Evolutionary conservation across 1,284 basidiomycete genomes (phyloP).

Genomic region (Papiliotrema nemorosa): DNA sequence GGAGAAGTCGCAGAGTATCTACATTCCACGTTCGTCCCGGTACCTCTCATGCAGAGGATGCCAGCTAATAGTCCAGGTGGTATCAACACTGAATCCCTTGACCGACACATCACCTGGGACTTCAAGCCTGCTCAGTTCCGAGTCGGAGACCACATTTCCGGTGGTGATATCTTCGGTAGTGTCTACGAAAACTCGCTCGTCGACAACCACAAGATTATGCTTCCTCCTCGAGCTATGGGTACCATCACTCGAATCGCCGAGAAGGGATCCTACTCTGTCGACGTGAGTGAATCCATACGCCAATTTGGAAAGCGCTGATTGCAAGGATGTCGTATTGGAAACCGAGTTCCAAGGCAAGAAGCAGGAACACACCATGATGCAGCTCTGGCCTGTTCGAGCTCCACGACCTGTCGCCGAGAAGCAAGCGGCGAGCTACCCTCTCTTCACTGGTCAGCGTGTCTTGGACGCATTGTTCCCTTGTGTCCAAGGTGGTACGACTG

Average conservation of each 20-base stretch:
- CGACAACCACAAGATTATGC: conserved; percentile 95
- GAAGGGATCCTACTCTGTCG: conserved; percentile 88
- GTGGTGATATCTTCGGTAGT: conserved; percentile 91
- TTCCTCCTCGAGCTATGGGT: conserved; percentile 87
- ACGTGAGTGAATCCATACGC: conserved; percentile 57
- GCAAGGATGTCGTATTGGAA: conserved; percentile 87
- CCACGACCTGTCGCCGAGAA: conserved; percentile 94
- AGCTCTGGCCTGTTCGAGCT: conserved; percentile 97
- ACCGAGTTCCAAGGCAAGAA: conserved; percentile 97
- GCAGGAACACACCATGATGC: conserved; percentile 93
- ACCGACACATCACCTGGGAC: conserved; percentile 88
- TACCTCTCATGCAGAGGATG: too few relatives aligned
- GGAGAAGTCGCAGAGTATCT: conserved; percentile 95
- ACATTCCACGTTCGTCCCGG: conserved; percentile 79
- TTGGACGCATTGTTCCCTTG: conserved; percentile 98
- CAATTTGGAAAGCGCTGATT: conserved; percentile 2
- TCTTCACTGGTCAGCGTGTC: conserved; percentile 95
- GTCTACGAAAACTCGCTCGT: conserved; percentile 98
- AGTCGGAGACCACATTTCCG: conserved; percentile 93
- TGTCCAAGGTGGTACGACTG: conserved; percentile 98
- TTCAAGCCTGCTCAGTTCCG: conserved; percentile 83
- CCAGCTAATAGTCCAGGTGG: conserved; percentile 52
- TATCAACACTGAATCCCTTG: conserved; percentile 94
- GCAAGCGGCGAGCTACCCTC: conserved; percentile 84
- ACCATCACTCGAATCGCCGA: conserved; percentile 92